Conservation (phyloP, 148 eudicot genomes). For the Cornus florida region DNA sequence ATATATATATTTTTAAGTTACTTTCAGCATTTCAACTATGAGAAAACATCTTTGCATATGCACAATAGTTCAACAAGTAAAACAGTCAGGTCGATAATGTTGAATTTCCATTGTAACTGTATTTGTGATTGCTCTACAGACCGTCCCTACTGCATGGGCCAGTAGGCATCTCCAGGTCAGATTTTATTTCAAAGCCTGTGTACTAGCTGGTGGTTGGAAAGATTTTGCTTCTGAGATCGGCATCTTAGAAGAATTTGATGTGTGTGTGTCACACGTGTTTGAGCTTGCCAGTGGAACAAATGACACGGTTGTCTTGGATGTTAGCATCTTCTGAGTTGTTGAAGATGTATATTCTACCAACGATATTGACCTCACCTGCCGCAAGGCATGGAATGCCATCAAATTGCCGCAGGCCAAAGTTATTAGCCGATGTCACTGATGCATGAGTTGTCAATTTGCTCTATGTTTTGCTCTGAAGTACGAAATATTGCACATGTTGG, state of each 20-base stretch:
- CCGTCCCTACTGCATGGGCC: slow-evolving; percentile 38
- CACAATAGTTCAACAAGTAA: no score
- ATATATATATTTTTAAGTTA: no score
- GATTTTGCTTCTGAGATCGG: slow-evolving; percentile 36
- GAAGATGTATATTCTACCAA: slow-evolving; percentile 23
- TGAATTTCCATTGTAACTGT: no score
- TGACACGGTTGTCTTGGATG: slow-evolving; percentile 23
- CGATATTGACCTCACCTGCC: not conserved
- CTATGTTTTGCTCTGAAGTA: no score
- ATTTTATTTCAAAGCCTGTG: no score
- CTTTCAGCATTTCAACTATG: no score
- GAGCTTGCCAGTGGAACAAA: slow-evolving; percentile 20
- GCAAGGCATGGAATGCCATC: no score
- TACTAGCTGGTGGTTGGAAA: slow-evolving; percentile 36
- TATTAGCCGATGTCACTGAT: no score
- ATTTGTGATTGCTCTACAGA: slow-evolving; percentile 21
- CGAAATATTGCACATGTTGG: no score
- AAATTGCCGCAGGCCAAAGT: no score
- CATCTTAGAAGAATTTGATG: slow-evolving; percentile 46
- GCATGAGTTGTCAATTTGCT: no score
- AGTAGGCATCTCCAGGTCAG: slow-evolving; percentile 15
- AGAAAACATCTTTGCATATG: not conserved
- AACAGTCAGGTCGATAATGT: no score
- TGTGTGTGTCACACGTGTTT: slow-evolving; percentile 29
- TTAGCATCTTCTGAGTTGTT: slow-evolving; percentile 47